Evolutionary conservation across 768 basidiomycete species (phyloP).

Genomic region (Tylopilus intermedius): DNA sequence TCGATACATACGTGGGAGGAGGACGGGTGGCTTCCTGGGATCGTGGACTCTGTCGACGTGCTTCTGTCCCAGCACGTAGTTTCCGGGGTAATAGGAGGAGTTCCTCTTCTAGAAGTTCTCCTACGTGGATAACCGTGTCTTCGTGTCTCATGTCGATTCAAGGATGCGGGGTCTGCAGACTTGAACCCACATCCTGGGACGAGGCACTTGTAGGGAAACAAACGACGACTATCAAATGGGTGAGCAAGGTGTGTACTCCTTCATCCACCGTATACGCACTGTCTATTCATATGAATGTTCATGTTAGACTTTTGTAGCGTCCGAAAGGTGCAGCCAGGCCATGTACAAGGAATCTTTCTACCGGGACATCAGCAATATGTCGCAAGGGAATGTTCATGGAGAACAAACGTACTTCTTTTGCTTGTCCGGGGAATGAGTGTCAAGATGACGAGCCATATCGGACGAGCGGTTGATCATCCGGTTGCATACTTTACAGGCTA

Average conservation of each 20-base stretch:
- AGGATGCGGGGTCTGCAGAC: neutral
- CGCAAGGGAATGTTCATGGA: no score
- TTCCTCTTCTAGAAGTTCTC: neutral
- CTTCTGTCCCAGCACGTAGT: neutral
- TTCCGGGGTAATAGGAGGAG: neutral
- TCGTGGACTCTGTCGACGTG: neutral
- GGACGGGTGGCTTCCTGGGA: neutral
- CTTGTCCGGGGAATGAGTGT: conserved; percentile 19
- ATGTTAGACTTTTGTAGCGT: conserved; percentile 29
- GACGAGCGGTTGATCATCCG: conserved; percentile 18
- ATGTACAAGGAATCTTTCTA: conserved; percentile 25
- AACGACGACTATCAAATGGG: conserved; percentile 5
- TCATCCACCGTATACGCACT: conserved; percentile 21
- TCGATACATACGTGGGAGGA: neutral
- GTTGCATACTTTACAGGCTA: conserved; percentile 14
- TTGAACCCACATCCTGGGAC: neutral
- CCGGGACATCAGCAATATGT: conserved; percentile 1
- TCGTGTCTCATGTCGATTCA: neutral
- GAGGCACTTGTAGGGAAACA: conserved; percentile 6
- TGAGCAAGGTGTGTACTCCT: neutral
- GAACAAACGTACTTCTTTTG: conserved; percentile 19
- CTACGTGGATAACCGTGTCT: conserved; percentile 7
- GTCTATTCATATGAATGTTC: conserved; percentile 23
- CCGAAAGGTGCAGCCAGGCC: conserved; percentile 16
- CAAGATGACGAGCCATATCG: conserved; percentile 28